A percentile compares a stretch with the other conserved stretches of the same genome.
phyloP scores from a whole-genome alignment of 2,329 filamentous ascomycete species.

The Aspergillus puulaauensis region DNA sequence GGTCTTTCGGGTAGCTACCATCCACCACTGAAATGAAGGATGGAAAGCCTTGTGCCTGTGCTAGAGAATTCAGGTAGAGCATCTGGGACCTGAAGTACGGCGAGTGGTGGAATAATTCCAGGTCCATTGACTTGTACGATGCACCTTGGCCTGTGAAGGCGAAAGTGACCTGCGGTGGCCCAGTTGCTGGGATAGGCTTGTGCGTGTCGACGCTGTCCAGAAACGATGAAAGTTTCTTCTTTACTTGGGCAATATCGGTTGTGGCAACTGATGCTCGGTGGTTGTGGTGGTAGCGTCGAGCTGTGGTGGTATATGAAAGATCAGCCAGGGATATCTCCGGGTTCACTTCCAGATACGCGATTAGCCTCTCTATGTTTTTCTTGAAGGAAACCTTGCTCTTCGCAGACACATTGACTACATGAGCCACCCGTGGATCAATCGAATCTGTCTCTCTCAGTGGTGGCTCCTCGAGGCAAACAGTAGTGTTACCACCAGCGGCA shows the following conservation, averaged over 20 bases:
- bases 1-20: constrained; percentile 40
- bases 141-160: constrained; percentile 39
- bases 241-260: not conserved
- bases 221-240: not conserved
- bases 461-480: constrained; percentile 60
- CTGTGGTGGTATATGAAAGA: constrained; percentile 66
- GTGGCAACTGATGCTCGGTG: constrained; percentile 10
- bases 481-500: constrained; percentile 68
- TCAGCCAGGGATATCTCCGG: constrained; percentile 49
- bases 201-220: constrained; percentile 46
- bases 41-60: constrained; percentile 24
- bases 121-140: constrained; percentile 26
- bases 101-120: constrained; percentile 30
- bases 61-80: constrained; percentile 22
- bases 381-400: constrained; percentile 47
- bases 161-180: constrained; percentile 32
- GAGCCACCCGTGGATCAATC: constrained; percentile 49
- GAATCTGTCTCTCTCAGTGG: constrained; percentile 33
- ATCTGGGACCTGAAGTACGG: constrained; percentile 24
- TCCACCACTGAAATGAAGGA: constrained; percentile 23
- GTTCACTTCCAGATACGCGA: constrained; percentile 39
- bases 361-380: constrained; percentile 55
- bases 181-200: constrained; percentile 45
- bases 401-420: constrained; percentile 59
- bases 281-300: constrained; percentile 42